Conservation (phyloP, 805 yeast species). For the baker's yeast (Saccharomyces cerevisiae) region DNA sequence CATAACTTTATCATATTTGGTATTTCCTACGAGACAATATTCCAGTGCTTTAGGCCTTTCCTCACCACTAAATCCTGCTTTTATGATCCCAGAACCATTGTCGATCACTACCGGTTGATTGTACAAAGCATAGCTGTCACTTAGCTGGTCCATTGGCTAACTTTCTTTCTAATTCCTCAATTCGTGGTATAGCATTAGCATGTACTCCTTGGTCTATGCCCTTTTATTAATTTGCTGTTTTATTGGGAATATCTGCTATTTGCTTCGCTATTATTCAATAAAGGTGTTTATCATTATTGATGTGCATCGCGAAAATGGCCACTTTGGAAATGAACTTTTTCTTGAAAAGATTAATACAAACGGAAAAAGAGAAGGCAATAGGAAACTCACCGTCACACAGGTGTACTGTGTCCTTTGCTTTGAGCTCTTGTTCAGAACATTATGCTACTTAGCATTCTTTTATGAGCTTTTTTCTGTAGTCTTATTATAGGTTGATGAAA, state of each 20-base stretch:
- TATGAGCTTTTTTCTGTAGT: neutral
- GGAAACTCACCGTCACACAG: neutral
- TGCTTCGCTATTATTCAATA: neutral
- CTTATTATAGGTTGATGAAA: too few relatives aligned
- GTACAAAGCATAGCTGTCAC: conserved; percentile 27
- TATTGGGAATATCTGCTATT: neutral
- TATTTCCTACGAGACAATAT: conserved; percentile 66
- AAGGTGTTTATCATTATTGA: neutral
- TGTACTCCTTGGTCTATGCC: neutral
- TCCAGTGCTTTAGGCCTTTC: conserved; percentile 63
- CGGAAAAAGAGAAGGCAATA: neutral
- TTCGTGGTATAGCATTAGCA: neutral
- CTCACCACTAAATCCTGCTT: conserved; percentile 91
- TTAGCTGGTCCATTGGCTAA: neutral
- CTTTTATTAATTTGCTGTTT: neutral
- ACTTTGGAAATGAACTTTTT: neutral
- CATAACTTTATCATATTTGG: conserved; percentile 78
- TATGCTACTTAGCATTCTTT: neutral
- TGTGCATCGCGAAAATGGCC: neutral
- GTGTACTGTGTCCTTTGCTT: neutral
- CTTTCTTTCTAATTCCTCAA: neutral
- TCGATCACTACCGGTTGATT: conserved; percentile 75
- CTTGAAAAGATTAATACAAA: neutral
- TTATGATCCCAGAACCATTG: conserved; percentile 76
- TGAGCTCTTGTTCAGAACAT: too few relatives aligned